A percentile compares a stretch with the other conserved stretches of the same genome.
phyloP scores from a whole-genome alignment of 345 rosid genomes.

The Geranium brycei region DNA sequence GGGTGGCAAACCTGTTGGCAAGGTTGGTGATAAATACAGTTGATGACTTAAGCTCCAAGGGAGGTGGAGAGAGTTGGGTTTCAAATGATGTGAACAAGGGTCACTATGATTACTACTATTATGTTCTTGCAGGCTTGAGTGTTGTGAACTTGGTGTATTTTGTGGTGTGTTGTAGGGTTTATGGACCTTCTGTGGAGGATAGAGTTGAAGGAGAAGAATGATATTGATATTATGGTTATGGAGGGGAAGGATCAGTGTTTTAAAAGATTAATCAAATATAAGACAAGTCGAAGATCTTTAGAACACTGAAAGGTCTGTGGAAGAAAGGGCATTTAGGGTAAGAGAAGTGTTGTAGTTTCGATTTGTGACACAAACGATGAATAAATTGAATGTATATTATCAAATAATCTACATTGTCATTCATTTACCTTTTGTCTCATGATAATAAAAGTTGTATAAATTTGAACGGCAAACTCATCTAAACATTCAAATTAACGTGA shows the following conservation, averaged over 20 bases:
- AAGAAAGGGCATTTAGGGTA: too few relatives aligned
- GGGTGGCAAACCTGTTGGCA: constrained; percentile 1
- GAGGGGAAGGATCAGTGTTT: background rate
- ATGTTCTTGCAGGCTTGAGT: constrained; percentile 7
- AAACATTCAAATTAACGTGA: too few relatives aligned
- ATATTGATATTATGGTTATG: background rate
- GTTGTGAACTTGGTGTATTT: constrained; percentile 8
- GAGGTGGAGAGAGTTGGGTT: constrained; percentile 17
- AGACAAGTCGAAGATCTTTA: too few relatives aligned
- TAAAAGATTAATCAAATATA: too few relatives aligned
- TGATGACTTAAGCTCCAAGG: constrained; percentile 2
- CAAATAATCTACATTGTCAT: too few relatives aligned
- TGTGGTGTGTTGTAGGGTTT: constrained; percentile 10
- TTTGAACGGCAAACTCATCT: too few relatives aligned
- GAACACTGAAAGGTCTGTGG: too few relatives aligned
- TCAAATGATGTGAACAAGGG: constrained; percentile 13
- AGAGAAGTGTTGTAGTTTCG: too few relatives aligned
- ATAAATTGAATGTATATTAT: too few relatives aligned
- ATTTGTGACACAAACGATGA: too few relatives aligned
- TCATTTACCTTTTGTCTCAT: too few relatives aligned
- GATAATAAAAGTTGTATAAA: too few relatives aligned
- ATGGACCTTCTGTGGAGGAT: constrained; percentile 7
- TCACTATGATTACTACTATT: constrained; percentile 13
- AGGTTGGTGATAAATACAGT: constrained; percentile 9
- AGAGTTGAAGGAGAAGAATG: background rate